Conservation (phyloP, 2,329 filamentous ascomycete species). For the Aspergillus chevalieri region DNA sequence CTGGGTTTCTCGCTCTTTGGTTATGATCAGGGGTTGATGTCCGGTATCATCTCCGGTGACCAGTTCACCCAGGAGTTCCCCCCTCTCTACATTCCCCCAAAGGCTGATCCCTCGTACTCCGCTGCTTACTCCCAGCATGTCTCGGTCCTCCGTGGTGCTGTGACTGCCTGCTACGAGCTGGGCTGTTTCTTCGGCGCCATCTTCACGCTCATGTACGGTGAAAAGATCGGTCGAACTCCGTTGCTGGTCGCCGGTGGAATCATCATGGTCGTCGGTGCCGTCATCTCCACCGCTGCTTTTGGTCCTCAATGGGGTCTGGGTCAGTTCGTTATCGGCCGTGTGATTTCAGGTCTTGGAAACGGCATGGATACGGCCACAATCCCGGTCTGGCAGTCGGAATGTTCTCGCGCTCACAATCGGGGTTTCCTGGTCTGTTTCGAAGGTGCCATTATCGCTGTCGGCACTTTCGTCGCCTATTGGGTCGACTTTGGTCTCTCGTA, state of each 20-base stretch:
- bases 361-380: slow-evolving; percentile 35
- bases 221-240: slow-evolving; percentile 28
- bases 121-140: slow-evolving; percentile 22
- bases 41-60: slow-evolving; percentile 22
- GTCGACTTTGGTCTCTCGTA: slow-evolving; percentile 29
- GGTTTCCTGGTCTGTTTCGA: slow-evolving; percentile 31
- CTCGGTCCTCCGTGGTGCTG: slow-evolving; percentile 46
- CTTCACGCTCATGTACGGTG: slow-evolving; percentile 25
- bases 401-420: slow-evolving; percentile 27
- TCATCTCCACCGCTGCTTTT: slow-evolving; percentile 22
- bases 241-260: slow-evolving; percentile 50
- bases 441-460: slow-evolving; percentile 27
- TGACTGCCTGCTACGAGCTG: slow-evolving; percentile 49
- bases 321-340: slow-evolving; percentile 37
- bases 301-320: slow-evolving; percentile 23
- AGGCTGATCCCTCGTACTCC: slow-evolving; percentile 29
- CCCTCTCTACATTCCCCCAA: slow-evolving; percentile 25
- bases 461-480: slow-evolving; percentile 31
- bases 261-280: slow-evolving; percentile 36
- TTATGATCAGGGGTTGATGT: slow-evolving; percentile 32
- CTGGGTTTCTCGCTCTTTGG: slow-evolving; percentile 49
- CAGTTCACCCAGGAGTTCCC: slow-evolving; percentile 21
- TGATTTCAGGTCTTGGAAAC: slow-evolving; percentile 33
- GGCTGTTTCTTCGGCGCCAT: slow-evolving; percentile 37
- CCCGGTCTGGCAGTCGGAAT: slow-evolving; percentile 36